A percentile compares a stretch with the other conserved stretches of the same genome.
Conservation (phyloP, 352 stramenopile species). For the Phytopythium montanum region DNA sequence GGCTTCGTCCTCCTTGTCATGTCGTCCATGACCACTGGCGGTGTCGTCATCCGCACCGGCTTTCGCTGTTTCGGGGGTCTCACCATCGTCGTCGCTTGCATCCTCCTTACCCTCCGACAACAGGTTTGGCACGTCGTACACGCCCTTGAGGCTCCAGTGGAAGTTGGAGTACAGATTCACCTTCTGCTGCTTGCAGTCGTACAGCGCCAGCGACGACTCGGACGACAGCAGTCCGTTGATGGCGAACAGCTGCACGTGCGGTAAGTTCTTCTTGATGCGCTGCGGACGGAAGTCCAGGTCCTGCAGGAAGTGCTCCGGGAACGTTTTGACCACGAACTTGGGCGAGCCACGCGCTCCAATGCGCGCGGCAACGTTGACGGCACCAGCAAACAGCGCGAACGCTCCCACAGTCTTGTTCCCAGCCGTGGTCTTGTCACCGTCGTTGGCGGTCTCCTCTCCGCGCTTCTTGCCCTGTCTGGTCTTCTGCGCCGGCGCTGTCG, state of each 20-base stretch:
- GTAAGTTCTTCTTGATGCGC: slow-evolving; percentile 76
- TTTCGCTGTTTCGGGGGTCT: background rate
- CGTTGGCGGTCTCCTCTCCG: background rate
- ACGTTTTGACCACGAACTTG: slow-evolving; percentile 75
- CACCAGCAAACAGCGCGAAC: background rate
- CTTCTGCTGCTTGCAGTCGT: slow-evolving; percentile 46
- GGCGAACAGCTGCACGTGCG: slow-evolving; percentile 57
- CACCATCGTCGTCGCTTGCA: background rate
- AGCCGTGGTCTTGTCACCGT: background rate
- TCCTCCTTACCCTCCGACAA: slow-evolving; percentile 10
- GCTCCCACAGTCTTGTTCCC: background rate
- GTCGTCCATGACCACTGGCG: background rate
- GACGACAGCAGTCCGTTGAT: slow-evolving; percentile 72
- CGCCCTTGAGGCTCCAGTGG: slow-evolving; percentile 64
- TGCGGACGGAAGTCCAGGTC: slow-evolving; percentile 82
- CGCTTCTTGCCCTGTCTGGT: slow-evolving; percentile 16
- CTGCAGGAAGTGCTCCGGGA: slow-evolving; percentile 83
- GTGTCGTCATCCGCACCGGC: background rate
- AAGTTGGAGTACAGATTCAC: slow-evolving; percentile 78
- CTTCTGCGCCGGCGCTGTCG: slow-evolving; percentile 7
- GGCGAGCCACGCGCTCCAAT: slow-evolving; percentile 6
- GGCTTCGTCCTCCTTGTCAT: background rate
- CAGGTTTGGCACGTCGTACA: slow-evolving; percentile 62
- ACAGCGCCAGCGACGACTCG: slow-evolving; percentile 71
- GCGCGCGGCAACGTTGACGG: background rate